phyloP scores from a whole-genome alignment of 805 yeast species.

The Candida qinlingensis region DNA sequence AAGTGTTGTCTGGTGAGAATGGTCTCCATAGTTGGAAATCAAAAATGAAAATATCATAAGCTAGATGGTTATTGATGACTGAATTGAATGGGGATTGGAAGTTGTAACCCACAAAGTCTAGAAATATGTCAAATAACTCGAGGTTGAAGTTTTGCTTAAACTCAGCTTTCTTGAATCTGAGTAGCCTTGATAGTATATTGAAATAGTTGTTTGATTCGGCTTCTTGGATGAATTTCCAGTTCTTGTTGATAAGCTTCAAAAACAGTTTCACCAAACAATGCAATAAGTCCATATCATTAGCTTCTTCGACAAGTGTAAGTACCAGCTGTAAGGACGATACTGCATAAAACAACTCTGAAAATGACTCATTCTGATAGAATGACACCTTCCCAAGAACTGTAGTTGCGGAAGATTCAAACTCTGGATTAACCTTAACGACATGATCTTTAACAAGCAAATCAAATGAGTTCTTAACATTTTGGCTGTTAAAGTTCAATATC shows the following conservation, averaged over 20 bases:
- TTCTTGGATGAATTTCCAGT: conserved; percentile 49
- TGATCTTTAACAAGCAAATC: neutral
- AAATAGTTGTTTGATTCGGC: conserved; percentile 59
- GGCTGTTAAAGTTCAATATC: conserved; percentile 17
- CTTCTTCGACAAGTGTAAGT: conserved; percentile 40
- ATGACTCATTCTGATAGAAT: conserved; percentile 4
- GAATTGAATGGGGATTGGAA: conserved; percentile 47
- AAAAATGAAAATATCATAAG: conserved; percentile 53
- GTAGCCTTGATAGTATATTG: conserved; percentile 47
- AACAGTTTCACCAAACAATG: conserved; percentile 34
- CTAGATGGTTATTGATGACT: conserved; percentile 46
- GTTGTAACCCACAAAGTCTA: conserved; percentile 54
- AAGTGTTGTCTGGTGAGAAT: conserved; percentile 4
- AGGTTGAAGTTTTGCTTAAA: conserved; percentile 27
- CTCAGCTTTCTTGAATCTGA: conserved; percentile 38
- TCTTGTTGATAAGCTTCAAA: conserved; percentile 37
- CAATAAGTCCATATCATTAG: conserved; percentile 31
- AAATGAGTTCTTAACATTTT: neutral
- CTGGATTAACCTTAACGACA: neutral
- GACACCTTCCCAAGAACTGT: conserved; percentile 10
- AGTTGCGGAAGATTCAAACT: neutral
- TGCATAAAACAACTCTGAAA: conserved; percentile 22
- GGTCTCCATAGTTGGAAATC: conserved; percentile 60
- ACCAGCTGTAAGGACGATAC: conserved; percentile 49
- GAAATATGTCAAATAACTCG: conserved; percentile 43